Percentiles rank a stretch among this genome's conserved stretches.
Conservation (phyloP, 2,329 filamentous ascomycete genomes). For the Colletotrichum euphorbiae region DNA sequence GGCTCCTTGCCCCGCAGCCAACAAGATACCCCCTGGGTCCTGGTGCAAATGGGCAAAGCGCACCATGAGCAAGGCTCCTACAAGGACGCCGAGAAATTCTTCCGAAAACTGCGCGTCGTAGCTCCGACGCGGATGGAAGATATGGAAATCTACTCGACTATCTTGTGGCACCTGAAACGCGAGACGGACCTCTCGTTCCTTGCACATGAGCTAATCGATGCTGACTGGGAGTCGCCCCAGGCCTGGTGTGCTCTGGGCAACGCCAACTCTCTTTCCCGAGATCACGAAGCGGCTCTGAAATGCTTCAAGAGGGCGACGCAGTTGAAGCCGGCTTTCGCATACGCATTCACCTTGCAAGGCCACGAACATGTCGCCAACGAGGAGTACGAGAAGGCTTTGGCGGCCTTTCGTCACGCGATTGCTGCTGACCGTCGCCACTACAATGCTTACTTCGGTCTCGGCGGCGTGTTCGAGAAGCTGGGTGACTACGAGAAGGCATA, state of each 20-base stretch:
- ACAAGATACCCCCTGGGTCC: slow-evolving; percentile 91
- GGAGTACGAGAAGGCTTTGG: slow-evolving; percentile 94
- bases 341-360: slow-evolving; percentile 94
- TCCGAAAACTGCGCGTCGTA: slow-evolving; percentile 80
- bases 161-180: slow-evolving; percentile 97
- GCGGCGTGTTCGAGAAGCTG: slow-evolving; percentile 86
- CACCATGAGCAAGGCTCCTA: slow-evolving; percentile 93
- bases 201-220: slow-evolving; percentile 88
- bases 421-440: slow-evolving; percentile 90
- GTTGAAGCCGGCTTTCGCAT: slow-evolving; percentile 89
- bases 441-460: slow-evolving; percentile 96
- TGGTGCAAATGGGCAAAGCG: slow-evolving; percentile 89
- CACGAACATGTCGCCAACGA: slow-evolving; percentile 97
- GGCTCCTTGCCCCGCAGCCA: slow-evolving; percentile 77
- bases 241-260: slow-evolving; percentile 97
- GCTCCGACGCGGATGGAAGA: slow-evolving; percentile 88
- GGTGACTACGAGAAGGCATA: slow-evolving; percentile 93
- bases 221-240: slow-evolving; percentile 89
- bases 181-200: slow-evolving; percentile 93
- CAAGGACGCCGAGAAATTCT: slow-evolving; percentile 86
- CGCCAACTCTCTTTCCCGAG: slow-evolving; percentile 89
- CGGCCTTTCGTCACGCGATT: slow-evolving; percentile 87
- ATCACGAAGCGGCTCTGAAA: slow-evolving; percentile 93
- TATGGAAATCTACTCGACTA: slow-evolving; percentile 98
- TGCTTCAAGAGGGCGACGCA: slow-evolving; percentile 97